Conservation (phyloP, 768 basidiomycete genomes). For the Chalciporus piperatus region DNA sequence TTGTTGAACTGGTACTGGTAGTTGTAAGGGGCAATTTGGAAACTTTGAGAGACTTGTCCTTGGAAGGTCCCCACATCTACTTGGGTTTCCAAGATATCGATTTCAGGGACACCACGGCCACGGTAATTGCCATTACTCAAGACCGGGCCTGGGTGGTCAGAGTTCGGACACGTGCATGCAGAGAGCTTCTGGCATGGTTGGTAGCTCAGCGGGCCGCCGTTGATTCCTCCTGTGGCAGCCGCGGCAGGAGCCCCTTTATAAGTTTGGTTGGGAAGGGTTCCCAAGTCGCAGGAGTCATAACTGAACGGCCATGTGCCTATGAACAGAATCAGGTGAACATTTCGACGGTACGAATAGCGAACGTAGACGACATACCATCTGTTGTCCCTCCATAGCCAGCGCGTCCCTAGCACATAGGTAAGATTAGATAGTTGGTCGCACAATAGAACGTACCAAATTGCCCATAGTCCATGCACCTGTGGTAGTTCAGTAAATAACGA, state of each 20-base stretch:
- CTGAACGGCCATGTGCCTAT: conserved; percentile 72
- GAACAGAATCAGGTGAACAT: conserved; percentile 4
- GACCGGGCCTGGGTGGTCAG: conserved; percentile 84
- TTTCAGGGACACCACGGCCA: conserved; percentile 85
- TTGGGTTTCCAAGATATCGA: conserved; percentile 89
- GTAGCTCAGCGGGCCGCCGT: conserved; percentile 62
- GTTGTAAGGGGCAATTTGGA: conserved; percentile 80
- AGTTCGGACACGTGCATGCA: conserved; percentile 82
- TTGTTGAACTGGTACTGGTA: conserved; percentile 61
- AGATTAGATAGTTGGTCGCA: conserved; percentile 3
- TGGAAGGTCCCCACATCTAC: conserved; percentile 47
- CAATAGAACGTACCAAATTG: conserved; percentile 41
- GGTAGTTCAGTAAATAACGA: conserved; percentile 1
- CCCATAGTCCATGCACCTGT: conserved; percentile 75
- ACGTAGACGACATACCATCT: conserved; percentile 48
- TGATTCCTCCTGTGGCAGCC: conserved; percentile 48
- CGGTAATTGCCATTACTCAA: conserved; percentile 36
- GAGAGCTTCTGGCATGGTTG: conserved; percentile 86
- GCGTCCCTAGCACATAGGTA: conserved; percentile 52
- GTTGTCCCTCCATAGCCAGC: conserved; percentile 90
- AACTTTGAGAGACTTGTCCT: conserved; percentile 77
- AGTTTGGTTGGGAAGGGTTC: conserved; percentile 84
- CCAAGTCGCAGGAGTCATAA: conserved; percentile 81
- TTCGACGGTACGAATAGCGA: not conserved
- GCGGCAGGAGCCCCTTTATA: conserved; percentile 56